A percentile compares a stretch with the other conserved stretches of the same genome.
phyloP scores from a whole-genome alignment of 441 rosid species.

The Populus trichocarpa region DNA sequence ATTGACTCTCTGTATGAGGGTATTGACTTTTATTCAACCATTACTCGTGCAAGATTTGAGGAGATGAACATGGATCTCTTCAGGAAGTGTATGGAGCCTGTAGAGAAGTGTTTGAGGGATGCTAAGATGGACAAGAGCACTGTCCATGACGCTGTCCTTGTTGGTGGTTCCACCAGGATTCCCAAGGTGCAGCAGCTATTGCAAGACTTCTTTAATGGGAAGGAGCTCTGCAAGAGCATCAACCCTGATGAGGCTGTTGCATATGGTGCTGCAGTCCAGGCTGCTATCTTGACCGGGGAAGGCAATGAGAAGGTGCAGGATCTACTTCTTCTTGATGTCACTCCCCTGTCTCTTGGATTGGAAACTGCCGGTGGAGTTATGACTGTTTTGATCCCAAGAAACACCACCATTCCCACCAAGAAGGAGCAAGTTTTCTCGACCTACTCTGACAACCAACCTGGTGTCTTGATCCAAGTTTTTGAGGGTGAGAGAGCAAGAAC shows the following conservation, averaged over 20 bases:
- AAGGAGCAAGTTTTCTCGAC: conserved; percentile 64
- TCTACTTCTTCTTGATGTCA: conserved; percentile 63
- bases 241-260: conserved; percentile 84
- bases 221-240: conserved; percentile 75
- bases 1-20: conserved; percentile 68
- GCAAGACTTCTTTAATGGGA: conserved; percentile 78
- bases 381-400: conserved; percentile 60
- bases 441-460: conserved; percentile 64
- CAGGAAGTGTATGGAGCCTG: conserved; percentile 79
- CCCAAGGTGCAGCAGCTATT: conserved; percentile 78
- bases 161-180: conserved; percentile 81
- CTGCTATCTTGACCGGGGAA: conserved; percentile 67
- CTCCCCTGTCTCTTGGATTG: conserved; percentile 53
- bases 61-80: conserved; percentile 75
- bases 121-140: conserved; percentile 74
- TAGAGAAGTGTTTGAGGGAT: conserved; percentile 76
- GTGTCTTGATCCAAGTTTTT: conserved; percentile 61
- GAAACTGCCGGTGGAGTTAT: conserved; percentile 55
- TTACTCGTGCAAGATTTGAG: conserved; percentile 63
- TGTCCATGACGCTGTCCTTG: conserved; percentile 77
- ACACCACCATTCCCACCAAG: conserved; percentile 68
- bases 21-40: conserved; percentile 61
- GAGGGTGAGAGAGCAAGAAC: conserved; percentile 74
- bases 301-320: conserved; percentile 79
- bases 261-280: conserved; percentile 77